These are phyloP conservation scores for Azolla pinnata DNA, from an alignment of 75 land plant species.

Conservation along the genomic window DNA sequence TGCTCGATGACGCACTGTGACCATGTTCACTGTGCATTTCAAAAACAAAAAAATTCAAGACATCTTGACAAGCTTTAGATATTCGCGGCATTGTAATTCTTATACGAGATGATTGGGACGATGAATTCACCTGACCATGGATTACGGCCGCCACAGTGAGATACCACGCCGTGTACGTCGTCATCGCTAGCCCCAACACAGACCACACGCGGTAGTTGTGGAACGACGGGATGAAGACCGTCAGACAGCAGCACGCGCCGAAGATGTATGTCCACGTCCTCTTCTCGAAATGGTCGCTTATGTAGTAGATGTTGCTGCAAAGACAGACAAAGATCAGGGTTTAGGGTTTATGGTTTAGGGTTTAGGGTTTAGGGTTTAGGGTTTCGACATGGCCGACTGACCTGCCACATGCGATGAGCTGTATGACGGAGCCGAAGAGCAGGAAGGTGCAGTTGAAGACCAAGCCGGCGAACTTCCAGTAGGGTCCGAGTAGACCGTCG, in stretches of 20 bases:
- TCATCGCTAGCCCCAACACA: constrained; percentile 38
- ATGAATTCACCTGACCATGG: constrained; percentile 59
- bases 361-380: too few species aligned
- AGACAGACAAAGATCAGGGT: too few species aligned
- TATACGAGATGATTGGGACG: too few species aligned
- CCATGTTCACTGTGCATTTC: too few species aligned
- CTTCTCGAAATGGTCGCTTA: constrained; percentile 35
- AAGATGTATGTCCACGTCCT: constrained; percentile 50
- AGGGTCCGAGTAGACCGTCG: constrained; percentile 79
- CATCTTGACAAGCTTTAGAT: not conserved
- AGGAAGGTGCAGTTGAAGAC: constrained; percentile 88
- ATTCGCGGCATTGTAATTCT: not conserved
- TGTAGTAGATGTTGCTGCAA: constrained; percentile 43
- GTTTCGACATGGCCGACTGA: not conserved
- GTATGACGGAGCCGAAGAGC: constrained; percentile 88
- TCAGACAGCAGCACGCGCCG: constrained; percentile 29
- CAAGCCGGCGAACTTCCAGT: constrained; percentile 72
- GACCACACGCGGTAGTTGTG: constrained; percentile 48
- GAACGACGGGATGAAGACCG: constrained; percentile 40
- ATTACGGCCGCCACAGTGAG: constrained; percentile 64
- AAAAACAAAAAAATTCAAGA: too few species aligned
- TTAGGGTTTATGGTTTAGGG: too few species aligned
- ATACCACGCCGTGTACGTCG: constrained; percentile 60
- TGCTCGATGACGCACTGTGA: too few species aligned
- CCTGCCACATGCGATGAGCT: constrained; percentile 97